Evolutionary conservation across 345 rosid genomes (phyloP), one percentile per base, ranked within the genome.

Genomic region (Ceriops decandra): DNA sequence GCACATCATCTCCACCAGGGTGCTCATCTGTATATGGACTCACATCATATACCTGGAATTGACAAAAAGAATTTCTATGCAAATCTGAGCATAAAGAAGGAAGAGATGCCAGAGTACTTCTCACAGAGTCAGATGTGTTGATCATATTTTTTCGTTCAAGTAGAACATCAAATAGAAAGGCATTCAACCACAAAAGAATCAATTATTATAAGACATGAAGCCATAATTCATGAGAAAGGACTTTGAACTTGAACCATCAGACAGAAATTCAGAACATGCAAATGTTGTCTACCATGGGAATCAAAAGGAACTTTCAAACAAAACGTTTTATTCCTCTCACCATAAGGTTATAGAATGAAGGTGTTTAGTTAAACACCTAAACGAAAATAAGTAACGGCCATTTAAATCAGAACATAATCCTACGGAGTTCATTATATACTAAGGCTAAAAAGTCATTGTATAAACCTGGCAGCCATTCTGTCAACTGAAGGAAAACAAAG

Each of bases 1-100:
- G 76, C 42, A 91, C 93, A 79, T 93, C 96, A 49, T 93, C 96
- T 72, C 98, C 98, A 17, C 98, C 97, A 3, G 96, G 98, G 70
- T 91, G 98, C 52, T 91, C 97, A 35, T 93, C 97, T 85, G 89
- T 76, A 64, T 91, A 91, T 2, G 96, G 79, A 74, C 83, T 77
- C 67, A 93, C 89, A 66, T 93, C 93, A 71, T 93, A 91, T 4
- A 93, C 93, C 98, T 90, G 81, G 26, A 7, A 72, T 59, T 20
- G 59, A n/a, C 60, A 66, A 52, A 61, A 11, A 36, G 33, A 17
- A 3, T 15, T 49, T 15, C 52, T 3, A 61, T 17, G 54, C 57
- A 56, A 61, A 26, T 27, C 24, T 31, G 6, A 36, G 35, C 32
- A 35, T 28, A 20, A 11, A 7, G 38, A 27, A 42, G 19, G 49